These are phyloP conservation scores for Rhizopus delemar DNA, from an alignment of 371 early-diverging fungal species.

Conservation along the genomic window DNA sequence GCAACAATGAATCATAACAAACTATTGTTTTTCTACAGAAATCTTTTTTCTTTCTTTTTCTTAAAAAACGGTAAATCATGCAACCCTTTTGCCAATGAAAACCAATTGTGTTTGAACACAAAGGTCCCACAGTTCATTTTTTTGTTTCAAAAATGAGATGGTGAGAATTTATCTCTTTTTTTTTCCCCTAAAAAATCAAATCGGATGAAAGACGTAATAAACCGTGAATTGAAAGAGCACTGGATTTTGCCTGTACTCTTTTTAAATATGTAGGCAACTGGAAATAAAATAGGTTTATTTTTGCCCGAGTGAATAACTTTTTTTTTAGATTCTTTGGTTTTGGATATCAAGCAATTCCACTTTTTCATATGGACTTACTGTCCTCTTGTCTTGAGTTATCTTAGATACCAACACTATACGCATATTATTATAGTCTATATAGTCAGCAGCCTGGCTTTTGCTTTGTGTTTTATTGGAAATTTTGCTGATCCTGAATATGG, in stretches of 20 bases:
- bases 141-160: too few relatives aligned
- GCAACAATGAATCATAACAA: too few relatives aligned
- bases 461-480: slow-evolving; percentile 23
- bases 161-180: not conserved
- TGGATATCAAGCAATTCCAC: slow-evolving; percentile 39
- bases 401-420: slow-evolving; percentile 17
- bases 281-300: not conserved
- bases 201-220: not conserved
- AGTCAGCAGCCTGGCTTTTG: slow-evolving; percentile 12
- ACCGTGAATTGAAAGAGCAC: not conserved
- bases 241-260: not conserved
- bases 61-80: not conserved
- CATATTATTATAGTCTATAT: slow-evolving; percentile 21
- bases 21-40: not conserved
- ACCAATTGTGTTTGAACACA: too few relatives aligned
- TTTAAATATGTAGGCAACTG: not conserved
- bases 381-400: slow-evolving; percentile 21
- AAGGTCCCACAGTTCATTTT: too few relatives aligned
- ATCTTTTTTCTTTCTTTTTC: not conserved
- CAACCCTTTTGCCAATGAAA: too few relatives aligned
- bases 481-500: slow-evolving; percentile 9
- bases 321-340: slow-evolving; percentile 25
- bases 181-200: not conserved
- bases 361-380: slow-evolving; percentile 25
- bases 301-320: not conserved